These are phyloP conservation scores for Sphagnurus paluster DNA, from an alignment of 1,284 basidiomycete species.

Conservation along the genomic window DNA sequence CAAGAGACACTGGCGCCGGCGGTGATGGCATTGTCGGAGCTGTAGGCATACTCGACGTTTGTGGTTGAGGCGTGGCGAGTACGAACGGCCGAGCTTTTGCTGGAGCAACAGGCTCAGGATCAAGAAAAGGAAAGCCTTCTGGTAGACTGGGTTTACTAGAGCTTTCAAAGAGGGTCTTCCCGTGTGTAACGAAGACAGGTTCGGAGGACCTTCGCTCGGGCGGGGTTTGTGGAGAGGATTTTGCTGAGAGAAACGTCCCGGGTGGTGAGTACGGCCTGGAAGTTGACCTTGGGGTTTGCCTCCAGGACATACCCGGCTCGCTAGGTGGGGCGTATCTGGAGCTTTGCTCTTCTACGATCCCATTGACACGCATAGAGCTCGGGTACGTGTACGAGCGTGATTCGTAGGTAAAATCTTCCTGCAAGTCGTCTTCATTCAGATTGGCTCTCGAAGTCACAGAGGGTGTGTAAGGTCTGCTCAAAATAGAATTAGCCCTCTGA, in stretches of 20 bases:
- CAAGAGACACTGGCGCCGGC: background rate
- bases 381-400: background rate
- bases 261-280: constrained; percentile 16
- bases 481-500: constrained; percentile 4
- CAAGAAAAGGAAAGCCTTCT: constrained; percentile 17
- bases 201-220: constrained; percentile 3
- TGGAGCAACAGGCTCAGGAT: background rate
- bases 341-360: background rate
- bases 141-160: constrained; percentile 17
- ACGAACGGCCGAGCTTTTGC: background rate
- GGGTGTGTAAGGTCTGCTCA: constrained; percentile 7
- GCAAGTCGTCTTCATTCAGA: constrained; percentile 1
- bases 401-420: background rate
- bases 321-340: background rate
- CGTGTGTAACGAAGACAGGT: constrained; percentile 14
- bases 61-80: background rate
- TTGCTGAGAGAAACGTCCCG: constrained; percentile 14
- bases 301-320: constrained; percentile 6
- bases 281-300: constrained; percentile 10
- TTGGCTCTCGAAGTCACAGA: constrained; percentile 11
- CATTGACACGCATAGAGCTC: constrained; percentile 3
- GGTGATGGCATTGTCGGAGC: background rate
- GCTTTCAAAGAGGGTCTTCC: constrained; percentile 14
- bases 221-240: constrained; percentile 16
- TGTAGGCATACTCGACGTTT: background rate